These are phyloP conservation scores for Rubia peregrina DNA, from an alignment of 305 asterid species.

Conservation along the genomic window DNA sequence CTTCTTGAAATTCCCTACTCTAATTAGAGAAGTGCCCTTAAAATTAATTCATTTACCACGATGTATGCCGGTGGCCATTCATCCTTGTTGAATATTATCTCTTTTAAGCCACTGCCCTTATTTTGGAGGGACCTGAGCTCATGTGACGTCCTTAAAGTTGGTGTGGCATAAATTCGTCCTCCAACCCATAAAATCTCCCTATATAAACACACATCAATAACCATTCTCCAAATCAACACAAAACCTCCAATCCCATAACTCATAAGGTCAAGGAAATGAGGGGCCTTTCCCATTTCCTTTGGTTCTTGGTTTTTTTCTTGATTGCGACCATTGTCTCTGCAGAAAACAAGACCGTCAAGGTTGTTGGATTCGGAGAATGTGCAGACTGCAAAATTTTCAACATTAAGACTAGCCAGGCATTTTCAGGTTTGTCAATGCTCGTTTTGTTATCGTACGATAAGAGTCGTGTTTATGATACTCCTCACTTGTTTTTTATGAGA, in stretches of 20 bases:
- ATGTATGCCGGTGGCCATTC: not conserved
- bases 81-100: not conserved
- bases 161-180: conserved; percentile 30
- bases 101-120: conserved; percentile 1
- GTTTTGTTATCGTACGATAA: not conserved
- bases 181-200: not conserved
- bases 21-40: not conserved
- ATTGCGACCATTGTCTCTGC: conserved; percentile 33
- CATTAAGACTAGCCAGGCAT: conserved; percentile 30
- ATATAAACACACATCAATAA: not conserved
- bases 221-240: not conserved
- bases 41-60: not conserved
- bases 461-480: not conserved
- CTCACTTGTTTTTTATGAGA: not conserved
- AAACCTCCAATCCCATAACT: not conserved
- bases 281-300: conserved; percentile 35
- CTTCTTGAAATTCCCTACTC: not conserved
- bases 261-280: conserved; percentile 22
- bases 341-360: conserved; percentile 41
- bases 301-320: conserved; percentile 37
- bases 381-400: conserved; percentile 39
- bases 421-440: conserved; percentile 26
- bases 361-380: conserved; percentile 54
- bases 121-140: conserved; percentile 49
- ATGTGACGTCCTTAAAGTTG: conserved; percentile 60